Conservation (phyloP, 73 alveolate species). For the Paramecium octaurelia region DNA sequence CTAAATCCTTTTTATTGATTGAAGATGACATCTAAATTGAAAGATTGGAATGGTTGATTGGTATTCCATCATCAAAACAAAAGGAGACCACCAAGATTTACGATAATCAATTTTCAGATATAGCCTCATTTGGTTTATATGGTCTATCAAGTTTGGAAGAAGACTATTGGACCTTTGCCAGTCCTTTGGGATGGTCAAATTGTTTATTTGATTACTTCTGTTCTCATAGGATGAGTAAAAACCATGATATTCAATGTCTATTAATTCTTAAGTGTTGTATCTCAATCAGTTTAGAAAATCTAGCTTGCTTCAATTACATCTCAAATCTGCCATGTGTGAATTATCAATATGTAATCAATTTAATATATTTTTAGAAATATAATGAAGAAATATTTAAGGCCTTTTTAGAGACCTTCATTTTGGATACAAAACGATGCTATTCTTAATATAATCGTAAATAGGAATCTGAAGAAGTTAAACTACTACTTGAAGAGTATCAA, state of each 20-base stretch:
- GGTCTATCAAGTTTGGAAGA: slow-evolving; percentile 13
- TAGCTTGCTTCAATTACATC: not conserved
- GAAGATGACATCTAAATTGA: not conserved
- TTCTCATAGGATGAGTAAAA: not conserved
- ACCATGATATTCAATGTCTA: not conserved
- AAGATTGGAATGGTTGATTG: slow-evolving; percentile 37
- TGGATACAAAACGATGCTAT: not conserved
- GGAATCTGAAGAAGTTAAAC: slow-evolving; percentile 20
- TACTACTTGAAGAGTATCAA: not conserved
- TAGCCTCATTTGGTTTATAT: slow-evolving; percentile 12
- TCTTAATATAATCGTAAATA: not conserved
- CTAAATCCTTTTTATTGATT: not conserved
- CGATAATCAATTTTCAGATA: not conserved
- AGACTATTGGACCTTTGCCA: not conserved
- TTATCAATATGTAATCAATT: not conserved
- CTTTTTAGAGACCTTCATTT: not conserved
- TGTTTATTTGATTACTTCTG: not conserved
- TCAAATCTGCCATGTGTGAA: not conserved
- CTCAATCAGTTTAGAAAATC: not conserved
- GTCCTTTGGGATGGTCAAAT: slow-evolving; percentile 20
- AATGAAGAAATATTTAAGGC: not conserved
- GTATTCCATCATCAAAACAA: not conserved
- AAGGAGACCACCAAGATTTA: not conserved
- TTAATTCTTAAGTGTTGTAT: not conserved
- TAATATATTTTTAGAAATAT: not conserved